A percentile compares a stretch with the other conserved stretches of the same genome.
Conservation (phyloP, 2,329 filamentous ascomycete genomes). For the Diaporthe citrichinensis region DNA sequence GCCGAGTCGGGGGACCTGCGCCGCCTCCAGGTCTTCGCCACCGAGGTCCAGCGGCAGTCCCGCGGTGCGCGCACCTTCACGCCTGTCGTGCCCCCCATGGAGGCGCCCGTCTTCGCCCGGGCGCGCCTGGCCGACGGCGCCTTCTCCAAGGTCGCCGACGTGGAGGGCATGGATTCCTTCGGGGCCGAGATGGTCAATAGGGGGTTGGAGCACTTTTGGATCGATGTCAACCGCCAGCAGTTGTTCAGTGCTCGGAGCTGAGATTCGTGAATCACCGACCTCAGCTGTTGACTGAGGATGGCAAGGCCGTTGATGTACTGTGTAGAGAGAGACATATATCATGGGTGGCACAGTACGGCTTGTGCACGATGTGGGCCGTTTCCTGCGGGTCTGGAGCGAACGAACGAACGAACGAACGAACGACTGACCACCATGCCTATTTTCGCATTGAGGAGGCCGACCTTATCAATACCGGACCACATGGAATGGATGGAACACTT, state of each 20-base stretch:
- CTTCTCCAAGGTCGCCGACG: neutral
- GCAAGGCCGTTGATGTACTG: neutral
- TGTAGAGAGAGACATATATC: neutral
- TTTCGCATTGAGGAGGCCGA: neutral
- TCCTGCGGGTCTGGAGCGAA: neutral
- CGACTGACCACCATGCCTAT: neutral
- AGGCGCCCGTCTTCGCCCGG: neutral
- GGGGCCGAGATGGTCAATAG: neutral
- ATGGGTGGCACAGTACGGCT: neutral
- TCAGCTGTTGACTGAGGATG: neutral
- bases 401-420: neutral
- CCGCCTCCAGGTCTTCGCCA: conserved; percentile 6
- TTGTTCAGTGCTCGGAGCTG: conserved; percentile 1
- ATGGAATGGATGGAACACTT: neutral
- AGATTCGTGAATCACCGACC: neutral
- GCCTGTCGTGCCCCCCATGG: neutral
- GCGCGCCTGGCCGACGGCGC: neutral
- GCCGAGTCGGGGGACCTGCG: neutral
- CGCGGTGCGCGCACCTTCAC: neutral
- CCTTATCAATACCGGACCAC: neutral
- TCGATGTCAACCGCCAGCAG: neutral
- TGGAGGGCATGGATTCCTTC: neutral
- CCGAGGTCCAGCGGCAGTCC: neutral
- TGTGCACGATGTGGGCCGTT: neutral
- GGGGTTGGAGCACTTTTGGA: neutral